Evolutionary conservation across 2,329 filamentous ascomycete species (phyloP).

Genomic region (Gliomastix tumulicola): DNA sequence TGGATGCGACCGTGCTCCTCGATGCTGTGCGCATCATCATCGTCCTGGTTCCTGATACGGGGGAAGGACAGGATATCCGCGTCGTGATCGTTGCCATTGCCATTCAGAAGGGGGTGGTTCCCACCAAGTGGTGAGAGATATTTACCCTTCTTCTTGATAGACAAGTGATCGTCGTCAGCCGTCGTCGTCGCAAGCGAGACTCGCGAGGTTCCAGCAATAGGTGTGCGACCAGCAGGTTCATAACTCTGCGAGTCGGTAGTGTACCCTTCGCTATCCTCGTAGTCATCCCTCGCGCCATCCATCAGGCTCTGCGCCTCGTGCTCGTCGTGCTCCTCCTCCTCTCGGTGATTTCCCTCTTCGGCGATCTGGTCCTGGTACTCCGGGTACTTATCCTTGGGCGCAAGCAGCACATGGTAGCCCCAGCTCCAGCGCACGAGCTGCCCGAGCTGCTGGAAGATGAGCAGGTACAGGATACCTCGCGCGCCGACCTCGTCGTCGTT

Average conservation of each 20-base stretch:
- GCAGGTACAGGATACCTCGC: slow-evolving; percentile 85
- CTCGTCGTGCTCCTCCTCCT: slow-evolving; percentile 32
- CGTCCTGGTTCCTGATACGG: slow-evolving; percentile 37
- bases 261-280: slow-evolving; percentile 19
- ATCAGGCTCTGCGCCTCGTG: slow-evolving; percentile 39
- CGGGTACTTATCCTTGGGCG: slow-evolving; percentile 67
- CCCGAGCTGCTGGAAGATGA: slow-evolving; percentile 96
- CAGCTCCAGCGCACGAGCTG: slow-evolving; percentile 96
- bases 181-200: slow-evolving; percentile 29
- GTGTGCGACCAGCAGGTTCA: slow-evolving; percentile 49
- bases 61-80: slow-evolving; percentile 59
- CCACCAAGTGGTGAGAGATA: slow-evolving; percentile 13
- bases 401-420: slow-evolving; percentile 93
- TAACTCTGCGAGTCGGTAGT: slow-evolving; percentile 39
- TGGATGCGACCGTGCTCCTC: slow-evolving; percentile 19
- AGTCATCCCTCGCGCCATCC: slow-evolving; percentile 8
- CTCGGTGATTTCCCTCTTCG: slow-evolving; percentile 54
- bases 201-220: slow-evolving; percentile 40
- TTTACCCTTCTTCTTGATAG: no score
- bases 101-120: slow-evolving; percentile 19
- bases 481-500: slow-evolving; percentile 94
- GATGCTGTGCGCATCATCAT: slow-evolving; percentile 25
- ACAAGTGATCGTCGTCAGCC: not conserved
- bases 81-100: no score
- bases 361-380: slow-evolving; percentile 50